Evolutionary conservation across 169 alveolate species (phyloP).

Genomic region (Cryptosporidium tyzzeri): DNA sequence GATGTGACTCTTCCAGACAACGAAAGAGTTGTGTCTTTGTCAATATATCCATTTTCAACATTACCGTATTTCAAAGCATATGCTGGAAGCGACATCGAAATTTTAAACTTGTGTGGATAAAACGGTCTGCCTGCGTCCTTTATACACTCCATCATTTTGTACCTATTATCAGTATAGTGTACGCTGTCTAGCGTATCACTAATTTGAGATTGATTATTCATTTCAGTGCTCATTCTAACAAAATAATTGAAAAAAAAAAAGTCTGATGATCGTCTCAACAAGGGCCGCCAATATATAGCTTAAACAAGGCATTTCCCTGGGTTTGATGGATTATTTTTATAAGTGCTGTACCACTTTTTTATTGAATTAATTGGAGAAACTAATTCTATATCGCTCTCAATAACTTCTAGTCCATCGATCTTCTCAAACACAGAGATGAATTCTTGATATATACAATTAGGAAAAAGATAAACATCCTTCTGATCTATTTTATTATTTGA

Average conservation of each 20-base stretch:
- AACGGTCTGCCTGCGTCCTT: conserved; percentile 41
- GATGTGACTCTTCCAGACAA: conserved; percentile 93
- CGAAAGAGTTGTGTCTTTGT: conserved; percentile 84
- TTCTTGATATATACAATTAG: conserved; percentile 49
- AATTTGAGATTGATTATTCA: neutral
- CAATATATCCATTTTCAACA: conserved; percentile 89
- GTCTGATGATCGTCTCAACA: conserved; percentile 9
- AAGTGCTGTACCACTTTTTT: conserved; percentile 10
- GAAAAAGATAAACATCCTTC: conserved; percentile 1
- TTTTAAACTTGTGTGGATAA: conserved; percentile 90
- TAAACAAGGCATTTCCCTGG: neutral
- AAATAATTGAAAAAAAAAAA: neutral
- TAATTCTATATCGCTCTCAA: conserved; percentile 25
- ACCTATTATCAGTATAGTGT: conserved; percentile 35
- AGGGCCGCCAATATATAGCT: conserved; percentile 6
- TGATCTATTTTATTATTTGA: conserved; percentile 17
- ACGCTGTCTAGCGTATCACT: conserved; percentile 14
- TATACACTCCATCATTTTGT: conserved; percentile 59
- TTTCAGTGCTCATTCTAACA: conserved; percentile 10
- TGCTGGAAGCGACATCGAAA: conserved; percentile 89
- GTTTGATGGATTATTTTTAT: neutral
- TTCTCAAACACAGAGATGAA: conserved; percentile 20
- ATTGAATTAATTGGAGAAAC: conserved; percentile 6
- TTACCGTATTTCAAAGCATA: conserved; percentile 88
- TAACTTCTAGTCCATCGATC: neutral